These are phyloP conservation scores for Trichoderma atroviride DNA, from an alignment of 2,329 filamentous ascomycete genomes.

Conservation along the genomic window DNA sequence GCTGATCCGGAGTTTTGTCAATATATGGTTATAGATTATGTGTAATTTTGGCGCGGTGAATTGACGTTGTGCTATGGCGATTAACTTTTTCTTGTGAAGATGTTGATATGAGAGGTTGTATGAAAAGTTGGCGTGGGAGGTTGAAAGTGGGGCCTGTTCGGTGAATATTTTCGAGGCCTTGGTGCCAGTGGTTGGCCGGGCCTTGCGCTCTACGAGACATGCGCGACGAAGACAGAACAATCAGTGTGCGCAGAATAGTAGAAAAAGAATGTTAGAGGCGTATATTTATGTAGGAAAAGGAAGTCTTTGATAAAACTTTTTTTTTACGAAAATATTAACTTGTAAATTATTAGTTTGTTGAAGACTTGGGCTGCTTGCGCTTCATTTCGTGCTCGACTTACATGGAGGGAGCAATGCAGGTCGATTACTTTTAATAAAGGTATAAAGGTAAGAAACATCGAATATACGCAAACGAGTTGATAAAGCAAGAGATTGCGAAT, in stretches of 20 bases:
- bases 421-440: too few relatives aligned
- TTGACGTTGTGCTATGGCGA: not conserved
- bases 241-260: not conserved
- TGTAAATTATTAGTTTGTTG: not conserved
- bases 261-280: not conserved
- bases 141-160: constrained; percentile 36
- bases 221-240: not conserved
- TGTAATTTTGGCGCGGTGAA: not conserved
- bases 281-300: not conserved
- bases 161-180: constrained; percentile 35
- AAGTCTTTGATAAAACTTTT: not conserved
- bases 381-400: not conserved
- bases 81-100: not conserved
- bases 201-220: not conserved
- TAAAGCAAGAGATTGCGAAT: not conserved
- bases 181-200: not conserved
- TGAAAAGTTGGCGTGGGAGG: constrained; percentile 25
- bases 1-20: not conserved
- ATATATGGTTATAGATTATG: not conserved
- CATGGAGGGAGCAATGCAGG: not conserved
- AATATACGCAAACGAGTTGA: not conserved
- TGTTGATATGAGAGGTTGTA: constrained; percentile 15
- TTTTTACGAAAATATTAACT: not conserved
- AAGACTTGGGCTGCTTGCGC: not conserved
- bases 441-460: too few relatives aligned